Evolutionary conservation across 2,329 filamentous ascomycete genomes (phyloP).

Genomic region (Acarospora socialis): DNA sequence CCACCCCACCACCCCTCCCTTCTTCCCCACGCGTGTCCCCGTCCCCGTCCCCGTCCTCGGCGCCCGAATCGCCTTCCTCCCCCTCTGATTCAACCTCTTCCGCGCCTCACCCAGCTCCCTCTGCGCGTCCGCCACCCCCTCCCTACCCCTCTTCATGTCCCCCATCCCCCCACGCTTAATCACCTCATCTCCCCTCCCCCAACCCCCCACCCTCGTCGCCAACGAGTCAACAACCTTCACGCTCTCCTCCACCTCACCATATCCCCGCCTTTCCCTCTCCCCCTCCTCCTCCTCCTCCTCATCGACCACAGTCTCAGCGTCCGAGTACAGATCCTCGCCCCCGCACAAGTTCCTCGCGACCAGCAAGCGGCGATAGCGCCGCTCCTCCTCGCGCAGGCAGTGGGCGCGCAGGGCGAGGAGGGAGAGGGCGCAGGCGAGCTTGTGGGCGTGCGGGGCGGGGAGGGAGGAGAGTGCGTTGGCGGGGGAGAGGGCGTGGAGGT

Average conservation of each 20-base stretch:
- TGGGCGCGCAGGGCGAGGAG: not conserved
- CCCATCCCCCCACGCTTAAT: not conserved
- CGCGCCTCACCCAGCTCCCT: not conserved
- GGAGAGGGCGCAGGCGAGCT: not conserved
- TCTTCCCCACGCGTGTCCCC: not conserved
- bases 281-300: slow-evolving; percentile 3
- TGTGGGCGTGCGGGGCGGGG: not conserved
- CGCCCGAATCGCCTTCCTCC: not conserved
- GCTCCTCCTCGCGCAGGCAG: not conserved
- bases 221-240: not conserved
- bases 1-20: not conserved
- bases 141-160: not conserved
- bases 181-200: not conserved
- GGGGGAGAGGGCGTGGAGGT: not conserved
- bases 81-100: no score
- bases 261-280: slow-evolving; percentile 12
- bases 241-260: slow-evolving; percentile 4
- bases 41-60: not conserved
- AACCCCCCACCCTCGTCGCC: not conserved
- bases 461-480: not conserved
- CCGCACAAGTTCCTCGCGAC: not conserved
- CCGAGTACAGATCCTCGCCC: no score
- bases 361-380: not conserved
- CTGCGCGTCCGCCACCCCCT: not conserved
- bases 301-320: not conserved